Evolutionary conservation across 768 basidiomycete species (phyloP), one percentile per base, ranked within the genome.

Genomic region (Calocera cornea): DNA sequence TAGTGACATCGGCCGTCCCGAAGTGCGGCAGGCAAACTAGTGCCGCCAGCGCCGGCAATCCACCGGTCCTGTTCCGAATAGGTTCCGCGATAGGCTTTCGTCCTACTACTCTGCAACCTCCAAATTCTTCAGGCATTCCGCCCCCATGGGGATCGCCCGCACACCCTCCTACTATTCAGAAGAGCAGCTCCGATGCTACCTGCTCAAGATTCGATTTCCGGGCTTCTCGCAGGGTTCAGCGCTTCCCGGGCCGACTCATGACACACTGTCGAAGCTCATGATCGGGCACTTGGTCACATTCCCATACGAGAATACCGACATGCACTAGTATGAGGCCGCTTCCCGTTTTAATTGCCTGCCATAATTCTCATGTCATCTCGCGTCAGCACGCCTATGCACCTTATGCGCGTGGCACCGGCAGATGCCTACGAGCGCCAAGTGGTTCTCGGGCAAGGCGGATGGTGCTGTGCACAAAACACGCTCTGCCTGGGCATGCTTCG

Each of bases 181-280:
- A 60, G 54, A 60, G 2, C 54, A 60, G 31, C 54, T 60, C 2
- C 54, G 54, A 60, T 27, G 54, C 22, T 60, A 60, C 54, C 22
- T 60, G 7, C 27, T 60, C 54, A 60, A 60, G 54, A 60, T 60
- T 60, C 54, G 54, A 33, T 60, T 29, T 33, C 54, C 54, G 27
- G 19, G 54, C 5, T 60, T 60, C 31, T 11, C 11, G 27, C 14
- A 14, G 31, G 54, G 31, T 19, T 29, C 54, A 27, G 5, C 54
- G 2, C 54, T 60, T 7, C 54, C 54, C 31, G 19, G 27, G 2
- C 54, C 54, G 19, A 60, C 24, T 10, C 31, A 33, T 60, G 54
- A 60, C 54, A 60, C 54, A 10, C 54, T 60, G 54, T 60, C 54
- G 54, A 60, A 60, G 27, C 54, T 60, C 54, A 60, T 60, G 54